Base-by-base conservation (phyloP, 371 early-diverging fungal genomes). In the Nosema muscidifuracis region DNA sequence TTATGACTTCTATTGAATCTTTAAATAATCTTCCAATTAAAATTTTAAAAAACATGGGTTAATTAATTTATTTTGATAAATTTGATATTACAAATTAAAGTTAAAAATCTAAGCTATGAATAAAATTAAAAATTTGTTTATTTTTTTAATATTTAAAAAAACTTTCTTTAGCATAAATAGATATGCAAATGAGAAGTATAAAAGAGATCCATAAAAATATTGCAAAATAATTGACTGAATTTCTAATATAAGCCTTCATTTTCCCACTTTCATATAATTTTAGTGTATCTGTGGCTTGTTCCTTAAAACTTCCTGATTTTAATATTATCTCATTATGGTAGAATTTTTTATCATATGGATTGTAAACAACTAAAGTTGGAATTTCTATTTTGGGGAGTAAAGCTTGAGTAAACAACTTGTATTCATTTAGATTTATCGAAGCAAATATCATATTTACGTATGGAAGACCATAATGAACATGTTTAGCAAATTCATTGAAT, bases 321-420 rank as follows among this genome's bases (percentile, higher is more conserved):
- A 78, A 16, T 31, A 65, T 73, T 15, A 40, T 55, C 15, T 58
- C 56, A n/a, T 75, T 38, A 26, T 74, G 62, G 42, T 71, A 82
- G 75, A 84, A 84, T 6, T 67, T 13, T 20, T 80, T 69, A 51
- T 57, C 61, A 34, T 70, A 42, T 36, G 84, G 82, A 60, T 84
- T 74, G 70, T 75, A 84, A 50, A 84, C 75, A 1, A 77, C 73
- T 33, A 84, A 43, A 28, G 74, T 28, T 13, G 83, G 83, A 9
- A 43, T 53, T 16, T 30, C 28, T 0, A 83, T 30, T 2, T 38
- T 42, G 12, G 76, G 77, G 42, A 84, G 75, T 18, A 82, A 67
- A 13, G 58, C 40, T 34, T 76, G 65, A 18, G 73, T 74, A 63
- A 84, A 84, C 51, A 77, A 42, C 1, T 82, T 79, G 65, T 78